Conservation (phyloP, 495 filamentous ascomycete genomes). For the Staphylotrichum longicolle region DNA sequence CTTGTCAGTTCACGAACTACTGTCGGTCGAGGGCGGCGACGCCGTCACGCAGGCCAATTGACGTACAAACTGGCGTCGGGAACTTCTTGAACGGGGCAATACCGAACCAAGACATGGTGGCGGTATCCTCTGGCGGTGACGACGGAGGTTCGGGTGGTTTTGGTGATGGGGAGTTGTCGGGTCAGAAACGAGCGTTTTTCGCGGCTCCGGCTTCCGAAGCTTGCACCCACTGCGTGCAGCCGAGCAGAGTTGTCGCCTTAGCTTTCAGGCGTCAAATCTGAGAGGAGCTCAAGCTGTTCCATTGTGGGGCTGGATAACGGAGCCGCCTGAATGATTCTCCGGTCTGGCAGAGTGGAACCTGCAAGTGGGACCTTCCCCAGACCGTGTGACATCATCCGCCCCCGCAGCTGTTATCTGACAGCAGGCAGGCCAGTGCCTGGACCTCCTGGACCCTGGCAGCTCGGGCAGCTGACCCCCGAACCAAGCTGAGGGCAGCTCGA, state of each 20-base stretch:
- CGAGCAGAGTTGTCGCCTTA: constrained; percentile 20
- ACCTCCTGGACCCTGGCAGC: constrained; percentile 12
- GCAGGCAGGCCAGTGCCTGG: constrained; percentile 7
- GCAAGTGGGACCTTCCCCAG: too few relatives aligned
- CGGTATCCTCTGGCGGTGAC: constrained; percentile 33
- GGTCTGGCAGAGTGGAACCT: background rate
- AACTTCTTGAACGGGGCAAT: constrained; percentile 75
- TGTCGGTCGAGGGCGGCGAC: constrained; percentile 16
- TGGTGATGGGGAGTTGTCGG: constrained; percentile 28
- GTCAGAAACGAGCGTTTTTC: constrained; percentile 48
- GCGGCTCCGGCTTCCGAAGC: constrained; percentile 24
- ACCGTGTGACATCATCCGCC: constrained; percentile 33
- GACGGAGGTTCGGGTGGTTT: constrained; percentile 26
- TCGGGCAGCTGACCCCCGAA: constrained; percentile 8
- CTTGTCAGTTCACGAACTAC: constrained; percentile 13
- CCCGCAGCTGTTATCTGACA: constrained; percentile 21
- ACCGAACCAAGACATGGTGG: constrained; percentile 74
- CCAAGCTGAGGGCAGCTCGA: constrained; percentile 5
- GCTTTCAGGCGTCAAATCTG: constrained; percentile 15
- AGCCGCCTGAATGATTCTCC: constrained; percentile 22
- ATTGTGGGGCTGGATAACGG: background rate
- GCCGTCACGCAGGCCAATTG: constrained; percentile 29
- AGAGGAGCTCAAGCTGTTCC: background rate
- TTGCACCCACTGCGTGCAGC: constrained; percentile 14
- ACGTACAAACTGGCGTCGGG: constrained; percentile 80